A percentile compares a stretch with the other conserved stretches of the same genome.
Evolutionary conservation across 2,329 filamentous ascomycete genomes (phyloP).

Genomic region (Penicillium sp.): DNA sequence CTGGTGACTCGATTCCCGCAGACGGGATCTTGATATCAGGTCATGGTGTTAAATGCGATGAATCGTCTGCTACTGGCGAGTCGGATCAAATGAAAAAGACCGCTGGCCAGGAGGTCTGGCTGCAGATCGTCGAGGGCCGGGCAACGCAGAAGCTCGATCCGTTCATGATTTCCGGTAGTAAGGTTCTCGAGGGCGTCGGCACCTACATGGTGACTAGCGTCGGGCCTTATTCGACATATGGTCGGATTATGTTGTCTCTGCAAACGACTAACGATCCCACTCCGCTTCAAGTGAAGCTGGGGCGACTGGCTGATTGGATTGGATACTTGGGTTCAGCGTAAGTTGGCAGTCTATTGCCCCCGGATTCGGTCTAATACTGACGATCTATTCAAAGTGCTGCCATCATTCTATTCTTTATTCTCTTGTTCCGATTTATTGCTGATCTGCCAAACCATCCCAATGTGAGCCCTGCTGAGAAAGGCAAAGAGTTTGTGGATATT

Average conservation of each 20-base stretch:
- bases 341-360: constrained; percentile 3
- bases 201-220: constrained; percentile 71
- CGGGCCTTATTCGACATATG: constrained; percentile 68
- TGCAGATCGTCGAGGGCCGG: constrained; percentile 50
- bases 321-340: constrained; percentile 68
- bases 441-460: constrained; percentile 53
- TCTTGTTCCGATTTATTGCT: constrained; percentile 80
- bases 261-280: constrained; percentile 71
- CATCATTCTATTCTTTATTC: constrained; percentile 74
- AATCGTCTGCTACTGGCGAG: constrained; percentile 69
- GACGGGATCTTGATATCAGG: constrained; percentile 66
- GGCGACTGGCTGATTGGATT: constrained; percentile 70
- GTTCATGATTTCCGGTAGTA: constrained; percentile 75
- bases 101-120: constrained; percentile 55
- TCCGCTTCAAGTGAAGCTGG: constrained; percentile 71
- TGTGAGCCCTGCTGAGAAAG: constrained; percentile 63
- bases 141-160: constrained; percentile 58
- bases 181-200: constrained; percentile 71
- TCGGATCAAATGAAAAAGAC: constrained; percentile 68
- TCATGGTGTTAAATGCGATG: constrained; percentile 65
- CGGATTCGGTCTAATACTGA: constrained; percentile 5
- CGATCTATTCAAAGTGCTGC: constrained; percentile 47
- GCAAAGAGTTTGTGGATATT: constrained; percentile 70
- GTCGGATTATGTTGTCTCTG: constrained; percentile 68
- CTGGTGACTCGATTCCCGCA: constrained; percentile 65